Evolutionary conservation across 1,284 basidiomycete genomes (phyloP).

Genomic region (Puccinia novopanici): DNA sequence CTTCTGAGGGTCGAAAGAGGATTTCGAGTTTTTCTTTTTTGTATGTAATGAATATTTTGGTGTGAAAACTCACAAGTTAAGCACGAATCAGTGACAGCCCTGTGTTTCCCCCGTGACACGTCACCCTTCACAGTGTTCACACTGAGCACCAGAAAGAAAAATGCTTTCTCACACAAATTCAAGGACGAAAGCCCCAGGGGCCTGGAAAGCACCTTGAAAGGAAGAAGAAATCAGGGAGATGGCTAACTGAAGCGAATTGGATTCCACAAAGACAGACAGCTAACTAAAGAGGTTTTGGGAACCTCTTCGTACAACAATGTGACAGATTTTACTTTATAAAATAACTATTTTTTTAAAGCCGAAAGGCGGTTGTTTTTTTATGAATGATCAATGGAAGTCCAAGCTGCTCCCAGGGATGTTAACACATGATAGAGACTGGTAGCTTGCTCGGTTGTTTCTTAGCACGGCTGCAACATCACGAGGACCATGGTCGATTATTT

Average conservation of each 20-base stretch:
- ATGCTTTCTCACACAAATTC: neutral
- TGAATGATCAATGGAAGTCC: conserved; percentile 2
- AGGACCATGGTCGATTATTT: conserved; percentile 15
- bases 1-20: neutral
- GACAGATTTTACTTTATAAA: conserved; percentile 4
- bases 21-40: no score
- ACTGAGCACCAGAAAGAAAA: neutral
- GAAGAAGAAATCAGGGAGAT: no score
- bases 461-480: neutral
- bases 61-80: no score
- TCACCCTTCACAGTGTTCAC: neutral
- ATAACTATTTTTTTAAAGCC: neutral
- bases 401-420: conserved; percentile 29
- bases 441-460: conserved; percentile 4
- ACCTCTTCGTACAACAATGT: neutral
- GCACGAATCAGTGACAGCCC: neutral
- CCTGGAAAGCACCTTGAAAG: no score
- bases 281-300: neutral
- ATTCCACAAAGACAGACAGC: neutral
- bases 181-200: no score
- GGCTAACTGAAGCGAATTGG: neutral
- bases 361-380: neutral
- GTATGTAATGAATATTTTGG: no score
- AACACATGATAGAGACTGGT: conserved; percentile 14
- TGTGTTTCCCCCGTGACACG: neutral